Percentiles rank a stretch among this genome's conserved stretches.
phyloP scores from a whole-genome alignment of 768 basidiomycete genomes.

The Hygrophorus russula region DNA sequence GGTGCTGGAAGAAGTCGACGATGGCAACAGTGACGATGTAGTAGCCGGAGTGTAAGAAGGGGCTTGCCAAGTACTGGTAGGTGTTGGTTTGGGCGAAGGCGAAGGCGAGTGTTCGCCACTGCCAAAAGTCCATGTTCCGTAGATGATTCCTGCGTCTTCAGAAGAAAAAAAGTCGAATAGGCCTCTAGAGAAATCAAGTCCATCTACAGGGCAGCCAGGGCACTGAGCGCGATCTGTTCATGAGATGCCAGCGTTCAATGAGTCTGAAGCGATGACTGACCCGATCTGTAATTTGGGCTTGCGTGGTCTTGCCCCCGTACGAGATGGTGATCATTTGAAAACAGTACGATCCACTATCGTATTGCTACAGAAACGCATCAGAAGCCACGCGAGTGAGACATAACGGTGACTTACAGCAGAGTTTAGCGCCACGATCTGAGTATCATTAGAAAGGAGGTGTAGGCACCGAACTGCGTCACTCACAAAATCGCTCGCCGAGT shows the following conservation, averaged over 20 bases:
- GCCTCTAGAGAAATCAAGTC: slow-evolving; percentile 49
- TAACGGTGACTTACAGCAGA: slow-evolving; percentile 19
- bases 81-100: slow-evolving; percentile 12
- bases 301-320: slow-evolving; percentile 42
- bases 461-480: slow-evolving; percentile 7
- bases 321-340: slow-evolving; percentile 51
- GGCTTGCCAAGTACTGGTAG: slow-evolving; percentile 12
- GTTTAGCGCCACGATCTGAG: slow-evolving; percentile 43
- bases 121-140: slow-evolving; percentile 37
- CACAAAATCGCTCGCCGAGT: slow-evolving; percentile 29
- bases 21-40: not conserved
- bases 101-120: slow-evolving; percentile 12
- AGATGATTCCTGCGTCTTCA: slow-evolving; percentile 31
- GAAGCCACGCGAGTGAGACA: slow-evolving; percentile 6
- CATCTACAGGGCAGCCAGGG: slow-evolving; percentile 46
- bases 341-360: slow-evolving; percentile 37
- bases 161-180: slow-evolving; percentile 44
- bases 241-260: slow-evolving; percentile 5
- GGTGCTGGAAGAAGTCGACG: not conserved
- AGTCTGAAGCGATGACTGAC: slow-evolving; percentile 21
- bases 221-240: slow-evolving; percentile 29
- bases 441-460: not conserved
- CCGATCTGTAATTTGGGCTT: slow-evolving; percentile 53
- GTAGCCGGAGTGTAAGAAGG: slow-evolving; percentile 13
- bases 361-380: slow-evolving; percentile 34